Conservation (phyloP, 768 basidiomycete species). For the Boletus rubropictus region DNA sequence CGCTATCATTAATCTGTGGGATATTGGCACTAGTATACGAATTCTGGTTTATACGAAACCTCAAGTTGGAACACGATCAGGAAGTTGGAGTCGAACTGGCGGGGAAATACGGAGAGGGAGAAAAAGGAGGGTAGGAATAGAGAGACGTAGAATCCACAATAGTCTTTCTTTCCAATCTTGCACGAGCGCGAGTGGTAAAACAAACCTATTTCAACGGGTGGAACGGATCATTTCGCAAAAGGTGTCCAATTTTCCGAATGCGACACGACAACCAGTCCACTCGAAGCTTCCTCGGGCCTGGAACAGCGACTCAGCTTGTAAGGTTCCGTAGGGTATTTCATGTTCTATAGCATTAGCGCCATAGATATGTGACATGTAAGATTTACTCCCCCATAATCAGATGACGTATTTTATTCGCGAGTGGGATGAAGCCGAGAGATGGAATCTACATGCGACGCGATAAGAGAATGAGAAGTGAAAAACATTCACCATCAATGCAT, state of each 20-base stretch:
- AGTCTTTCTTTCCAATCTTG: neutral
- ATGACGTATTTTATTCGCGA: no score
- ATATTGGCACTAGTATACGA: conserved; percentile 38
- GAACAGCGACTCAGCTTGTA: no score
- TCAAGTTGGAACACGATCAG: conserved; percentile 40
- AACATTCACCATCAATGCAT: no score
- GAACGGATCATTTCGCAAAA: neutral
- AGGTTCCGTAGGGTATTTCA: no score
- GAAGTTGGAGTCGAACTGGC: conserved; percentile 38
- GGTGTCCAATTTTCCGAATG: neutral
- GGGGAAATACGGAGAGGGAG: conserved; percentile 41
- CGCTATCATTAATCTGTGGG: conserved; percentile 38
- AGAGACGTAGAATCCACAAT: neutral
- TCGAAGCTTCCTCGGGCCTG: no score
- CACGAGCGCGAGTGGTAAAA: neutral
- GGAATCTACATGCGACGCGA: no score
- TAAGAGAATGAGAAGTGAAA: no score
- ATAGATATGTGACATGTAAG: no score
- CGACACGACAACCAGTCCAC: neutral
- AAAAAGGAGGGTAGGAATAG: neutral
- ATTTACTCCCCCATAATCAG: no score
- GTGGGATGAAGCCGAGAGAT: no score
- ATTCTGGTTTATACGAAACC: conserved; percentile 39
- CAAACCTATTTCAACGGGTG: neutral
- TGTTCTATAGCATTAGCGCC: no score